phyloP scores from a whole-genome alignment of 139 green algal genomes.

The Chlamydomonas schloesseri region DNA sequence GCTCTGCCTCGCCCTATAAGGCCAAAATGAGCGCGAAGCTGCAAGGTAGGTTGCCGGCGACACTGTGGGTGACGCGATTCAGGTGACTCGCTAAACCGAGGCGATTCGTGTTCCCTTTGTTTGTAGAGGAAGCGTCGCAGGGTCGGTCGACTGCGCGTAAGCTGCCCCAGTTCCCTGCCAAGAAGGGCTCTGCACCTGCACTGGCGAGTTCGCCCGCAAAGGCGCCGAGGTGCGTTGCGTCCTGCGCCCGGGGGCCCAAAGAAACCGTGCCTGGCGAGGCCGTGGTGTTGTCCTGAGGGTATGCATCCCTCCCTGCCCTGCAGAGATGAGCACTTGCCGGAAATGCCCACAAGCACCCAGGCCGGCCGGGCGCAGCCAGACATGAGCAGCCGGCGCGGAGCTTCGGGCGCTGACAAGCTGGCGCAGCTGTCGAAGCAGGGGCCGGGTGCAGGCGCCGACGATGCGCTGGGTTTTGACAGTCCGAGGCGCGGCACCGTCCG shows the following conservation, averaged over 20 bases:
- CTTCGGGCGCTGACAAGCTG: neutral
- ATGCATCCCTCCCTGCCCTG: neutral
- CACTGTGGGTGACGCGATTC: no score
- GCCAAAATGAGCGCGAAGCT: constrained; percentile 14
- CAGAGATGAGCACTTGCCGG: constrained; percentile 14
- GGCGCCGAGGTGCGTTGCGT: neutral
- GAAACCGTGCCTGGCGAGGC: no score
- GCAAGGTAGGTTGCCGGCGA: no score
- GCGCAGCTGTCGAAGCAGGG: no score
- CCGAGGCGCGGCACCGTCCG: no score
- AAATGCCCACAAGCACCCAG: neutral
- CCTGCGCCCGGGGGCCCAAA: no score
- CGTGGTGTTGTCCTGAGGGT: no score
- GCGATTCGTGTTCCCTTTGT: neutral
- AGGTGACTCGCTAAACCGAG: no score
- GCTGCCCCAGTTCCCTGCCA: constrained; percentile 8
- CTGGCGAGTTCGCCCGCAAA: neutral
- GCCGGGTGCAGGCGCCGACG: no score
- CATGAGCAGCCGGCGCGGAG: neutral
- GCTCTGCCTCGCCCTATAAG: neutral
- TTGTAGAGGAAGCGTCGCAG: neutral
- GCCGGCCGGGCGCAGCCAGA: neutral
- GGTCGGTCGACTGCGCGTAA: neutral
- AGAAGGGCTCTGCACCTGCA: neutral
- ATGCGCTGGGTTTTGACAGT: no score